Evolutionary conservation across 345 rosid genomes (phyloP).

Genomic region (Bruguiera gymnorhiza): DNA sequence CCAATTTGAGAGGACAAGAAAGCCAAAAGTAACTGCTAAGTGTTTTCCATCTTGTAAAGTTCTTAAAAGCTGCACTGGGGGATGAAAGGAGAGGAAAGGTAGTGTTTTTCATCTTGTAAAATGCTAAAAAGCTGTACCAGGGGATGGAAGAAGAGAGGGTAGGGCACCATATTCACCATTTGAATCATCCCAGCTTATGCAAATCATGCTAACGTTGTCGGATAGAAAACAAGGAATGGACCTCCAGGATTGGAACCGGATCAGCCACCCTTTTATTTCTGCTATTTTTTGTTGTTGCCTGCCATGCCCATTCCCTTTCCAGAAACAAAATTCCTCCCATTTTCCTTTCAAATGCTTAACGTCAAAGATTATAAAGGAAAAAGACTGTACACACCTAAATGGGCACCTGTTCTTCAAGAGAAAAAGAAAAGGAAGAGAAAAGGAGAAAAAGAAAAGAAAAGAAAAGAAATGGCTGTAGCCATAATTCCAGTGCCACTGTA

Average conservation of each 20-base stretch:
- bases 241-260: neutral
- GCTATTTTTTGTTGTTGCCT: neutral
- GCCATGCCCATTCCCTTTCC: neutral
- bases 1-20: neutral
- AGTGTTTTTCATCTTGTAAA: neutral
- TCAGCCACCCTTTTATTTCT: conserved; percentile 3
- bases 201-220: neutral
- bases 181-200: neutral
- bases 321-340: neutral
- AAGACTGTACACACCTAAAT: conserved; percentile 10
- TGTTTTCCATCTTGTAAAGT: neutral
- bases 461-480: conserved; percentile 19
- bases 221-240: neutral
- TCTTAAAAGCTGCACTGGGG: no score
- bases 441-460: conserved; percentile 2
- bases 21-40: neutral
- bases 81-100: no score
- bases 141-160: neutral
- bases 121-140: conserved; percentile 3
- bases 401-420: neutral
- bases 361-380: conserved; percentile 4
- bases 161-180: neutral
- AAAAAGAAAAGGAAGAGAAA: neutral
- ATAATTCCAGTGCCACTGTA: conserved; percentile 8
- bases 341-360: conserved; percentile 15